These are phyloP conservation scores for Tricholoma bakamatsutake DNA, from an alignment of 768 basidiomycete genomes.

Conservation along the genomic window DNA sequence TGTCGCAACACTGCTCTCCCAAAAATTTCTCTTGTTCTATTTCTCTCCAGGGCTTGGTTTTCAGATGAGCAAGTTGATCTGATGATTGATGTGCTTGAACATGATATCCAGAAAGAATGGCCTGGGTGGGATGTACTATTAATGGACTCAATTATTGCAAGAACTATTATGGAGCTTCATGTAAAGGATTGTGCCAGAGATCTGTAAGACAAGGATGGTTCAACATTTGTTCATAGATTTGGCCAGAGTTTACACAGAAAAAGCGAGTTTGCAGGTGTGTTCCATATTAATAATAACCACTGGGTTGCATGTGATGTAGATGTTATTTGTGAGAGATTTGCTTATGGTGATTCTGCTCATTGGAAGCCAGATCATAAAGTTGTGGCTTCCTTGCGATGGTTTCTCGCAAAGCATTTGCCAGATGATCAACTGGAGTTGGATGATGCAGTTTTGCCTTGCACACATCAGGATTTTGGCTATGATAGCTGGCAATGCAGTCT, in stretches of 20 bases:
- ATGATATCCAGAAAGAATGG: neutral
- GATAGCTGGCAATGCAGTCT: neutral
- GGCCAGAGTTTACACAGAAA: no score
- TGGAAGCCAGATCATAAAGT: conserved; percentile 1
- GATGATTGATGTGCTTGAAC: conserved; percentile 5
- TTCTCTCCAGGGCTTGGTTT: conserved; percentile 13
- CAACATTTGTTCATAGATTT: no score
- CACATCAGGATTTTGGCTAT: neutral
- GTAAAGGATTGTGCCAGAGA: neutral
- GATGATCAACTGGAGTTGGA: neutral
- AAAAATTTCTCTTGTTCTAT: conserved; percentile 5
- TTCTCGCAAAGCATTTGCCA: conserved; percentile 7
- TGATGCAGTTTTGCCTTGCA: neutral
- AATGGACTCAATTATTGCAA: conserved; percentile 7
- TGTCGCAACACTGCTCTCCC: neutral
- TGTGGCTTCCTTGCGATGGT: conserved; percentile 9
- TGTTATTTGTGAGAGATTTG: neutral
- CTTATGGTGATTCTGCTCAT: conserved; percentile 13
- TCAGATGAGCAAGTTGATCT: conserved; percentile 11
- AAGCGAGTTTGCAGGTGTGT: conserved; percentile 8
- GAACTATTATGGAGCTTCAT: neutral
- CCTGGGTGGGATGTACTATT: neutral
- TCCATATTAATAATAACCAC: conserved; percentile 17
- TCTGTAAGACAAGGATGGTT: neutral
- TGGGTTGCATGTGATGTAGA: conserved; percentile 13